Base-by-base conservation (phyloP, 2,329 filamentous ascomycete genomes). In the Ophiostoma piceae region DNA sequence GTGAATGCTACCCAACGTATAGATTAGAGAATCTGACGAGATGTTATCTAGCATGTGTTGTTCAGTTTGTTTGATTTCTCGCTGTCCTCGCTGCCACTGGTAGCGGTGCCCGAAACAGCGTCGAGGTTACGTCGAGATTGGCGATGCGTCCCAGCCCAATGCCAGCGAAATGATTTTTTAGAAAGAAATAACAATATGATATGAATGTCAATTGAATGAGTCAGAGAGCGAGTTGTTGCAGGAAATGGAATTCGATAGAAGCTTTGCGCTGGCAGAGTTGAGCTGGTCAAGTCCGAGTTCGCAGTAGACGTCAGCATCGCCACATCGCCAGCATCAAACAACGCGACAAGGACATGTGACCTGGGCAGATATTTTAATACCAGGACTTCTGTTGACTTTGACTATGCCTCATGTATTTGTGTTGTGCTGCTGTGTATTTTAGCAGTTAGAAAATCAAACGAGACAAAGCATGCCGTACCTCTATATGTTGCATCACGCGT, bases 111-210 rank as follows among this genome's bases (percentile, higher is more conserved):
- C 51, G 51, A 29, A 12, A 26, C 51, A 26, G 51, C 47, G 47
- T 12, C 51, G 51, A n/a, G 26, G 51, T 57, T 57, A 26, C n/a
- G 9, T 29, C n/a, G 22, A 57, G 51, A 57, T 57, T 57, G 51
- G 51, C 51, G 51, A 57, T 26, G 51, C 51, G n/a, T 57, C 51
- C 51, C 51, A 26, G 51, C 51, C 51, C 51, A 57, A 57, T 57
- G 51, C 51, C 51, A 57, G 51, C n/a, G n/a, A n/a, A n/a, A n/a
- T n/a, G n/a, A n/a, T n/a, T n/a, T n/a, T n/a, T n/a, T n/a, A n/a
- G n/a, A n/a, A n/a, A n/a, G n/a, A n/a, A n/a, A n/a, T n/a, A n/a
- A n/a, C n/a, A n/a, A n/a, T n/a, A 35, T 35, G 35, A 6, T 35
- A 35, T 35, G 35, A 35, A 2, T 6, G 8, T 6, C 2, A 35